A percentile compares a stretch with the other conserved stretches of the same genome.
phyloP scores from a whole-genome alignment of 2,329 filamentous ascomycete species.

The Immersiporthe knoxdaviesiana region DNA sequence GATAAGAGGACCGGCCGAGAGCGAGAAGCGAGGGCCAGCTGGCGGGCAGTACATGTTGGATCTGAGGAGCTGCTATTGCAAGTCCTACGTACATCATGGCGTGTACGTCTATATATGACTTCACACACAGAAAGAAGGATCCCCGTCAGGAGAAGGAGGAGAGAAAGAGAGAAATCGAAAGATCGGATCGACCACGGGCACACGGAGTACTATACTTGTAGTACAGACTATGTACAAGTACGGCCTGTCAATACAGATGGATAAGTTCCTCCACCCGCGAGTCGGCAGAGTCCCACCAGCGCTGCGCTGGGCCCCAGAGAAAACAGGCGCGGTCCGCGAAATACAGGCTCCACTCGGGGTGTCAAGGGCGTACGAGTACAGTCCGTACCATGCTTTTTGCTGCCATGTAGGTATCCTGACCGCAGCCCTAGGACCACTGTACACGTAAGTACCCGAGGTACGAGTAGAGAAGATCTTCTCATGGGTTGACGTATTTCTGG shows the following conservation, averaged over 20 bases:
- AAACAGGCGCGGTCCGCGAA: constrained; percentile 16
- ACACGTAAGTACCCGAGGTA: neutral
- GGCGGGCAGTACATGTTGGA: too few species aligned
- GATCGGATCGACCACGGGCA: neutral
- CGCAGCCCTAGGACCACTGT: constrained; percentile 3
- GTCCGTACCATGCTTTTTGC: too few species aligned
- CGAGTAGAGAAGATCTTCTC: constrained; percentile 3
- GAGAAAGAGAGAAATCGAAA: neutral
- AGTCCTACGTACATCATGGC: too few species aligned
- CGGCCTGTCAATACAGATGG: too few species aligned
- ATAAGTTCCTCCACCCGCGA: neutral
- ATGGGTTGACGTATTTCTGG: constrained; percentile 5
- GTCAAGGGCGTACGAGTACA: constrained; percentile 9
- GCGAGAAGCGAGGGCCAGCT: neutral
- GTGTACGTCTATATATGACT: too few species aligned
- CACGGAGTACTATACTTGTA: too few species aligned
- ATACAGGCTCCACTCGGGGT: constrained; percentile 8
- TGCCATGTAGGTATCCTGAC: neutral
- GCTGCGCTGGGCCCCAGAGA: neutral
- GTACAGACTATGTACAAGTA: neutral
- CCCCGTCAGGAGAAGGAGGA: neutral
- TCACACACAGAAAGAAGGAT: neutral
- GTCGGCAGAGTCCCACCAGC: constrained; percentile 4
- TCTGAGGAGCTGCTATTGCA: neutral
- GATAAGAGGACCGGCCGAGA: neutral